Evolutionary conservation across 139 green algal genomes (phyloP).

Genomic region (Micromonas commoda): DNA sequence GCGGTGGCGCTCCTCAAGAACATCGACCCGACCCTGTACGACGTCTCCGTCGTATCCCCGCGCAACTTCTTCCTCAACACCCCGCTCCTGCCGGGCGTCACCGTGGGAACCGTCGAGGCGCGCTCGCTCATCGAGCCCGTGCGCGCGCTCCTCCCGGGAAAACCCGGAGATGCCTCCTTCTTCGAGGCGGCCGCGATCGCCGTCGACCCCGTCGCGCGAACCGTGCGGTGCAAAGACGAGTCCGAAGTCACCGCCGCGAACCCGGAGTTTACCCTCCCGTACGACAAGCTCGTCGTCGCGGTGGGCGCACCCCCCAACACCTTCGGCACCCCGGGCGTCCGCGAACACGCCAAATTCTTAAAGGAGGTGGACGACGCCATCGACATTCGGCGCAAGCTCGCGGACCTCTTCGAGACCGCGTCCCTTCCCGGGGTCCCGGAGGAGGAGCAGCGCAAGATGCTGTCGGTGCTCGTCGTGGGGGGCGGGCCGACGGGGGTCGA

Average conservation of each 20-base stretch:
- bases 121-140: slow-evolving; percentile 88
- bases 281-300: slow-evolving; percentile 64
- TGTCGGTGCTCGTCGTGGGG: slow-evolving; percentile 76
- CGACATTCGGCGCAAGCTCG: slow-evolving; percentile 30
- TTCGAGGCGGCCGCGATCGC: slow-evolving; percentile 12
- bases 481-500: slow-evolving; percentile 76
- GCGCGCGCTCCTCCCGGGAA: slow-evolving; percentile 14
- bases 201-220: background rate
- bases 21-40: slow-evolving; percentile 47
- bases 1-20: slow-evolving; percentile 71
- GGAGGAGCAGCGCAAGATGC: slow-evolving; percentile 45
- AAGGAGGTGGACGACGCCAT: slow-evolving; percentile 59
- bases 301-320: slow-evolving; percentile 70
- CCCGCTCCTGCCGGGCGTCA: slow-evolving; percentile 81
- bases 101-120: slow-evolving; percentile 81
- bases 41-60: slow-evolving; percentile 73
- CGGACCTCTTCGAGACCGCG: slow-evolving; percentile 60
- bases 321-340: slow-evolving; percentile 64
- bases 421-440: slow-evolving; percentile 51
- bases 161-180: background rate
- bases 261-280: slow-evolving; percentile 45
- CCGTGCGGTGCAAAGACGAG: background rate
- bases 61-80: slow-evolving; percentile 97
- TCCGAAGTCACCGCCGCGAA: background rate
- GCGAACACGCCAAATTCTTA: slow-evolving; percentile 71